Conservation (phyloP, 2,329 filamentous ascomycete genomes). For the Pseudogymnoascus sp. region DNA sequence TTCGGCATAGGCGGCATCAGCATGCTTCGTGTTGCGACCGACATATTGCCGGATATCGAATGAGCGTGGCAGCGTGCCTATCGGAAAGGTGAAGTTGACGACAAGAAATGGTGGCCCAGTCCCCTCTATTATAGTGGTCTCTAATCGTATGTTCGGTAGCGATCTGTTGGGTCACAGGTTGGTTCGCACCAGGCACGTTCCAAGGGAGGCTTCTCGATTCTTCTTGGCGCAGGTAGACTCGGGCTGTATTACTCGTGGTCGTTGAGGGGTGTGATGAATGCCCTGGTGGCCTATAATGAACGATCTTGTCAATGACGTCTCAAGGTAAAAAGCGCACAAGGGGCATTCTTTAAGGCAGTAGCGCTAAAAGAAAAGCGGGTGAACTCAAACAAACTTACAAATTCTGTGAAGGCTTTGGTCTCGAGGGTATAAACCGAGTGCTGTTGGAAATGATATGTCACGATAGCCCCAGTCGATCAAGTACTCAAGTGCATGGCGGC, state of each 20-base stretch:
- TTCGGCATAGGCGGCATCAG: slow-evolving; percentile 52
- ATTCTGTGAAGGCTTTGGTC: background rate
- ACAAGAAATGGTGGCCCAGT: background rate
- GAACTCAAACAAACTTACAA: slow-evolving; percentile 2
- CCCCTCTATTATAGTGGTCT: background rate
- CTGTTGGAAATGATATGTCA: slow-evolving; percentile 9
- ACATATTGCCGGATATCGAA: slow-evolving; percentile 11
- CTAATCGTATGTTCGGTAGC: background rate
- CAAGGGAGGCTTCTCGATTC: background rate
- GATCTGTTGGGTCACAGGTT: background rate
- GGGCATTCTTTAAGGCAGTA: background rate
- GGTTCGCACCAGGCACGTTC: background rate
- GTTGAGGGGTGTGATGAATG: background rate
- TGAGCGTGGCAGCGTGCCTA: slow-evolving; percentile 6
- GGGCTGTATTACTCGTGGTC: background rate
- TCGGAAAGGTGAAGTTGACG: background rate
- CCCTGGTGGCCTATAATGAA: background rate
- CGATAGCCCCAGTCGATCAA: background rate
- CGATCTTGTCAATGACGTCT: slow-evolving; percentile 7
- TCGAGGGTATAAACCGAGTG: slow-evolving; percentile 2
- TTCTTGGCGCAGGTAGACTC: background rate
- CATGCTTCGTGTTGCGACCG: slow-evolving; percentile 12
- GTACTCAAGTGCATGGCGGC: slow-evolving; percentile 6
- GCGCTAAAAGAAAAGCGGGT: background rate
- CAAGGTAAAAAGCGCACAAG: background rate